A percentile compares a stretch with the other conserved stretches of the same genome.
phyloP scores from a whole-genome alignment of 2,329 filamentous ascomycete species.

The Fusarium anthophilum region DNA sequence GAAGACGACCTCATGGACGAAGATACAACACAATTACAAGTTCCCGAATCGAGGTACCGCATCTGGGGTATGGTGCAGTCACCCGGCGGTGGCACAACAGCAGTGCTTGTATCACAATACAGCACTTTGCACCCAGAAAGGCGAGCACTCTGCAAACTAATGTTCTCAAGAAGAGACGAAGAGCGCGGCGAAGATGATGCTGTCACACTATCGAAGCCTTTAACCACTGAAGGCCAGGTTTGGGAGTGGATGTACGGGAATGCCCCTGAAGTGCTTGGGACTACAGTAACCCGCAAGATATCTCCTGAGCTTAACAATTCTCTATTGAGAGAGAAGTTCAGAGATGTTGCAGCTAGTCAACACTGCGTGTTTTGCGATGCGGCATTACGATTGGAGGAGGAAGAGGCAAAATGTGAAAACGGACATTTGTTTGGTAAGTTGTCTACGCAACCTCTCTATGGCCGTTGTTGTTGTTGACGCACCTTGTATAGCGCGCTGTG shows the following conservation, averaged over 20 bases:
- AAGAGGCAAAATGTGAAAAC: slow-evolving; percentile 51
- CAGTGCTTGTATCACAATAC: slow-evolving; percentile 60
- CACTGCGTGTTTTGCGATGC: slow-evolving; percentile 59
- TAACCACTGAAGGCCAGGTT: slow-evolving; percentile 61
- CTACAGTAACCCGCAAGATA: slow-evolving; percentile 41
- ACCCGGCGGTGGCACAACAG: slow-evolving; percentile 61
- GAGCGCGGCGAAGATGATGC: slow-evolving; percentile 4
- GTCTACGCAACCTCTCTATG: background rate
- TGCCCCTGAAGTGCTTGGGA: slow-evolving; percentile 57
- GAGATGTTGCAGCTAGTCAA: slow-evolving; percentile 48
- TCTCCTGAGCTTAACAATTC: slow-evolving; percentile 27
- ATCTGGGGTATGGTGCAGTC: slow-evolving; percentile 64
- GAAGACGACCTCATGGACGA: slow-evolving; percentile 46
- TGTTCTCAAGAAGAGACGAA: slow-evolving; percentile 48
- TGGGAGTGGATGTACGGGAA: slow-evolving; percentile 70
- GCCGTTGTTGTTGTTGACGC: background rate
- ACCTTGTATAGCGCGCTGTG: slow-evolving; percentile 57
- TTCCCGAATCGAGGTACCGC: slow-evolving; percentile 60
- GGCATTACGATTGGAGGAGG: slow-evolving; percentile 45
- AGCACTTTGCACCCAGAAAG: slow-evolving; percentile 60
- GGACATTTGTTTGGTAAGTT: slow-evolving; percentile 54
- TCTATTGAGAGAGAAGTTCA: slow-evolving; percentile 52
- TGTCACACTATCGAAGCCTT: slow-evolving; percentile 4
- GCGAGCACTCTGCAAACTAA: slow-evolving; percentile 48
- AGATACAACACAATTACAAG: slow-evolving; percentile 51